These are phyloP conservation scores for Piper betle DNA, from an alignment of 164 flowering plant species.

Conservation along the genomic window DNA sequence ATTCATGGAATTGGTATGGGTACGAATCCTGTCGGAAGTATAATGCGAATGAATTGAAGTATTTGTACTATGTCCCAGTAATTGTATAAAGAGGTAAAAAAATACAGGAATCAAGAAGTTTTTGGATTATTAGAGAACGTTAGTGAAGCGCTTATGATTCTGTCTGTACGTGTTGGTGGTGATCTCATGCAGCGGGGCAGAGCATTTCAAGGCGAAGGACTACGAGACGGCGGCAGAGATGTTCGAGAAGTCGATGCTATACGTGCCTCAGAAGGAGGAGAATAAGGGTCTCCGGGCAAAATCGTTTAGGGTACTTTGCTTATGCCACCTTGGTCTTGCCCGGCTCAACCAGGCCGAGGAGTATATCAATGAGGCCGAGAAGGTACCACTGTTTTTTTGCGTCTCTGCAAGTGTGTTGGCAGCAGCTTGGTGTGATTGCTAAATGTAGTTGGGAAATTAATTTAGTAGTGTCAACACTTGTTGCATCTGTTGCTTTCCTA, in stretches of 20 bases:
- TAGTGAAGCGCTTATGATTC: neutral
- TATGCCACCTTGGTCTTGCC: slow-evolving; percentile 72
- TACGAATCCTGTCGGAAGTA: too few relatives aligned
- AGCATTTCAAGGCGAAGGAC: slow-evolving; percentile 59
- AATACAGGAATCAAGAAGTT: neutral
- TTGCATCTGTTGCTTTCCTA: neutral
- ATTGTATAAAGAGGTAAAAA: neutral
- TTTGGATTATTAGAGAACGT: neutral
- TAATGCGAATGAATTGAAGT: too few relatives aligned
- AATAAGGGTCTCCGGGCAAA: slow-evolving; percentile 61
- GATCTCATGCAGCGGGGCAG: slow-evolving; percentile 66
- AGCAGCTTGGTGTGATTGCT: neutral
- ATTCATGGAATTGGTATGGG: too few relatives aligned
- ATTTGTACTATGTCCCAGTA: too few relatives aligned
- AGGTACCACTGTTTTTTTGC: slow-evolving; percentile 26
- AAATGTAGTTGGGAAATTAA: neutral
- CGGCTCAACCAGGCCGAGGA: slow-evolving; percentile 87
- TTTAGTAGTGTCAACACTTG: neutral
- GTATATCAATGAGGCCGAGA: slow-evolving; percentile 76
- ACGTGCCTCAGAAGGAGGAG: slow-evolving; percentile 54
- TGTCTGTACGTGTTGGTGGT: neutral
- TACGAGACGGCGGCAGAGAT: slow-evolving; percentile 64
- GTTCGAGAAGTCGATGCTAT: slow-evolving; percentile 90
- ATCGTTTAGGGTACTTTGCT: slow-evolving; percentile 77
- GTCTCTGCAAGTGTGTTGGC: neutral